Evolutionary conservation across 805 yeast species (phyloP), one percentile per base, ranked within the genome.

Genomic region (Aciculoconidium aculeatum): DNA sequence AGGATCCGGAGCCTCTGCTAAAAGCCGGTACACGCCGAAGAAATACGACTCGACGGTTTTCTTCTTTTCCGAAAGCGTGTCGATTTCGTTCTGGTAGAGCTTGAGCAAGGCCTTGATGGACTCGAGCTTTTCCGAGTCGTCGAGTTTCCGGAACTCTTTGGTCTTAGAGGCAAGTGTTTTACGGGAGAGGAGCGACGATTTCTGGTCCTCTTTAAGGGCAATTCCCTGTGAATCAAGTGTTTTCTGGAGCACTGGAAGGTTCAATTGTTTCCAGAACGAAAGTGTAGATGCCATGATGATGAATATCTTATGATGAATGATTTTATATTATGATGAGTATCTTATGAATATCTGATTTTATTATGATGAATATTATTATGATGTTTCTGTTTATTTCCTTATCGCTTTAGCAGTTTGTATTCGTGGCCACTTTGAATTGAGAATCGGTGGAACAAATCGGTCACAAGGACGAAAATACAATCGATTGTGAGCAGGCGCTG

Each of bases 1-100:
- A 1, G 97, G 97, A 58, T 90, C 96, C 0, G 96, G 96, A 0
- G 94, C 88, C 51, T 88, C 95, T 4, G 87, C 84, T 4, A 90
- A 59, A 10, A 75, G 65, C 32, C 84, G 65, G 59, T 90, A 90
- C 13, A 84, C 65, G 11, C 77, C 75, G 50, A 87, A 73, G 46
- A 92, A 80, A 17, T 77, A 67, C 21, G 69, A 63, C 47, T 92
- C 97, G 1, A 83, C 75, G 25, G 55, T 63, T 48, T 88, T 85
- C 31, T 84, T 77, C 39, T 92, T 75, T 41, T 75, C 74, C 2
- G 96, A 84, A 40, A 90, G 62, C 23, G 67, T 61, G 51, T 90
- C 98, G 45, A 90, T 83, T 49, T 87, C 96, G 33, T 77, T 73
- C 55, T 90, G 98, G 49, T 92, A 90, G 24, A 75, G 65, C 45